Evolutionary conservation across 2,329 filamentous ascomycete species (phyloP).

Genomic region (Tolypocladium pustulatum): DNA sequence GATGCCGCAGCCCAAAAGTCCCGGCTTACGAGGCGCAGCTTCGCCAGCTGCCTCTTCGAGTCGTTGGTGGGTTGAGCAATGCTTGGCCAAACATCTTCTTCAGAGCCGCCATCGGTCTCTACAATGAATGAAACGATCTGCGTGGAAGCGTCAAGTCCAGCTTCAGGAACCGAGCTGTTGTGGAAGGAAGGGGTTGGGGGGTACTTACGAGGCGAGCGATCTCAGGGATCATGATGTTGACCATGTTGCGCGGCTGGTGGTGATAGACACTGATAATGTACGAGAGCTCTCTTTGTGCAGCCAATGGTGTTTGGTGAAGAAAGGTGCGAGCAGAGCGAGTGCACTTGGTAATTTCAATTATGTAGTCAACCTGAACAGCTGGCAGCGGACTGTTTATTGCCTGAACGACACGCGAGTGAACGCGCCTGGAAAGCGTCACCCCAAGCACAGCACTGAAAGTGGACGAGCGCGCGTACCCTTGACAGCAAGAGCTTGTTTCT

Average conservation of each 20-base stretch:
- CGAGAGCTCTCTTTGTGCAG: too few relatives aligned
- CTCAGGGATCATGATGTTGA: background rate
- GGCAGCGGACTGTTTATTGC: background rate
- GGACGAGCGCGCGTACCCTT: background rate
- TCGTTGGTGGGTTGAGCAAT: background rate
- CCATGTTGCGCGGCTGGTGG: background rate
- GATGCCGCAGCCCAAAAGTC: background rate
- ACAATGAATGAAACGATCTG: background rate
- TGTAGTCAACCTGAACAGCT: background rate
- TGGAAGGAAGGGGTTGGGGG: background rate
- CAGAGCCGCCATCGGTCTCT: too few relatives aligned
- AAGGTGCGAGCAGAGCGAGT: too few relatives aligned
- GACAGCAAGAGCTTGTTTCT: background rate
- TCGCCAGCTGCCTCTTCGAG: background rate
- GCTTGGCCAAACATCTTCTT: background rate
- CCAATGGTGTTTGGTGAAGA: background rate
- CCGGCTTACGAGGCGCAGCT: background rate
- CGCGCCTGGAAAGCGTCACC: background rate
- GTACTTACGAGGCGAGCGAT: background rate
- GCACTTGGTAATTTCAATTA: too few relatives aligned
- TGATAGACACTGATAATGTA: background rate
- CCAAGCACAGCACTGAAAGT: background rate
- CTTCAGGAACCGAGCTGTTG: background rate
- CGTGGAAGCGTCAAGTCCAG: background rate
- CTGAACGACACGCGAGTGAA: background rate